Percentiles rank a stretch among this genome's conserved stretches.
These are phyloP conservation scores for Sugiyamaella smithiae DNA, from an alignment of 805 yeast genomes.

Conservation along the genomic window DNA sequence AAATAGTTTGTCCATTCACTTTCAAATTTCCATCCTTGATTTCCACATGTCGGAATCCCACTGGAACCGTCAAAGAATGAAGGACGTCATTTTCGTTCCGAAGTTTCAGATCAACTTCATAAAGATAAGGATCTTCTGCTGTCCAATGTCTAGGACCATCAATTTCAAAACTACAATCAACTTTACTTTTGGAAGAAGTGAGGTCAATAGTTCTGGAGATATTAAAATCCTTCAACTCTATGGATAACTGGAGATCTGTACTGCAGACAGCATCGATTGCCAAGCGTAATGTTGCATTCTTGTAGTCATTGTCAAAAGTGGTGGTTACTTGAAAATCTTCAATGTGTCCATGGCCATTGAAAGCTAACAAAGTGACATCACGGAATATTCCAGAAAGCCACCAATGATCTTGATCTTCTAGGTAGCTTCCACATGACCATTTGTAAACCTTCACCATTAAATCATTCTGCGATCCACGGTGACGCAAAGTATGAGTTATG, in stretches of 20 bases:
- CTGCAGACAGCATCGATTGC: neutral
- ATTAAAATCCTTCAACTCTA: neutral
- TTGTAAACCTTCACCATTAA: constrained; percentile 31
- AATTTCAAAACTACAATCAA: constrained; percentile 8
- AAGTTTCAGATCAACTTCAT: constrained; percentile 25
- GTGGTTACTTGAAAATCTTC: constrained; percentile 28
- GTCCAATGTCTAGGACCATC: constrained; percentile 34
- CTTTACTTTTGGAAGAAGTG: neutral
- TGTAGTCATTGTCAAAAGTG: constrained; percentile 9
- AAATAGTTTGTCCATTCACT: constrained; percentile 34
- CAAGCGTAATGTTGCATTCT: constrained; percentile 5
- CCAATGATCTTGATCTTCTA: constrained; percentile 40
- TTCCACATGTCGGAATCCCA: constrained; percentile 38
- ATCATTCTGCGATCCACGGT: constrained; percentile 15
- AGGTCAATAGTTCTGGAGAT: neutral
- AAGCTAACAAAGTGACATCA: constrained; percentile 35
- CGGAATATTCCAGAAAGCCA: constrained; percentile 35
- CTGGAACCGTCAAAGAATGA: constrained; percentile 23
- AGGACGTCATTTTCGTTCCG: constrained; percentile 6
- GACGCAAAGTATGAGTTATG: constrained; percentile 15
- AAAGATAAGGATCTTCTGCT: constrained; percentile 38
- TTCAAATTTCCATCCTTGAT: constrained; percentile 30
- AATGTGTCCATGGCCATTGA: constrained; percentile 29
- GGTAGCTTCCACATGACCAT: constrained; percentile 33
- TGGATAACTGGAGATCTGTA: neutral